Percentiles rank a stretch among this genome's conserved stretches.
Conservation (phyloP, 176 grass and related monocot genomes). For the Paspalum notatum region DNA sequence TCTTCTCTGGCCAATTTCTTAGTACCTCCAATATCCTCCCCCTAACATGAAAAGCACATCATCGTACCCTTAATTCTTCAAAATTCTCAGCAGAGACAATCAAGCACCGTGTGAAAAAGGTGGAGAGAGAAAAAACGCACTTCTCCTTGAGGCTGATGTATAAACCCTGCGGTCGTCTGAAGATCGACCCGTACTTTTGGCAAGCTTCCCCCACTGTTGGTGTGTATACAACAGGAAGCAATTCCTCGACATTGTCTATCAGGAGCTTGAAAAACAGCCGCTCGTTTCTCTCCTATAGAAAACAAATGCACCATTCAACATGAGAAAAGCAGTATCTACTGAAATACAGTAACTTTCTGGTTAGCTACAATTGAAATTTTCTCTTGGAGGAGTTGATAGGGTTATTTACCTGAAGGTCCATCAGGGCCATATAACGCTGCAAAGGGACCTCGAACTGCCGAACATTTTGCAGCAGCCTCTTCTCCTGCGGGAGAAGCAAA, state of each 20-base stretch:
- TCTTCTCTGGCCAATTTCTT: slow-evolving; percentile 96
- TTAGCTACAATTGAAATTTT: not conserved
- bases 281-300: slow-evolving; percentile 87
- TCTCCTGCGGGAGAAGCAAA: slow-evolving; percentile 59
- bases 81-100: not conserved
- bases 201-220: slow-evolving; percentile 97
- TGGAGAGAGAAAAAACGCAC: slow-evolving; percentile 34
- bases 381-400: not conserved
- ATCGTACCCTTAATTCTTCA: slow-evolving; percentile 1
- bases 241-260: slow-evolving; percentile 84
- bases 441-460: slow-evolving; percentile 67
- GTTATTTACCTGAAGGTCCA: slow-evolving; percentile 83
- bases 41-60: slow-evolving; percentile 32
- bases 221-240: slow-evolving; percentile 92
- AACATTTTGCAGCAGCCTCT: slow-evolving; percentile 82
- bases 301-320: not conserved
- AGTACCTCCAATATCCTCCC: slow-evolving; percentile 79
- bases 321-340: not conserved
- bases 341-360: not conserved
- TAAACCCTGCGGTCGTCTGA: slow-evolving; percentile 74
- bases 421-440: slow-evolving; percentile 76
- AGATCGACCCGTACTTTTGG: slow-evolving; percentile 91
- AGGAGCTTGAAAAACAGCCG: slow-evolving; percentile 91
- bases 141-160: slow-evolving; percentile 89
- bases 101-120: not conserved